Percentiles rank a stretch among this genome's conserved stretches.
phyloP scores from a whole-genome alignment of 139 green algal genomes.

The Chlamydomonas incerta region DNA sequence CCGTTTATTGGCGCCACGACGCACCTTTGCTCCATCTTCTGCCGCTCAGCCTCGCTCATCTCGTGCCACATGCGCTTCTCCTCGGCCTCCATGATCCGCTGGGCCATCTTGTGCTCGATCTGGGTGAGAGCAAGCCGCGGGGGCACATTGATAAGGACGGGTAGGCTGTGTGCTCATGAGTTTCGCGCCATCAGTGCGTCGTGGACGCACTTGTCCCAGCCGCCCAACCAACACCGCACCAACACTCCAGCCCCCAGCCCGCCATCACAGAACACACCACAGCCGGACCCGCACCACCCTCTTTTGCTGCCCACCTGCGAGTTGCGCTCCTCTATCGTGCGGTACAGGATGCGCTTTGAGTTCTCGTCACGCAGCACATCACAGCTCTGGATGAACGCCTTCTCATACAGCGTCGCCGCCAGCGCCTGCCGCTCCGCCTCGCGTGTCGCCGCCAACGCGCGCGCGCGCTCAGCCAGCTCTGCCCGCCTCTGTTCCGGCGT shows the following conservation, averaged over 20 bases:
- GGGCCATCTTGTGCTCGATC: constrained; percentile 67
- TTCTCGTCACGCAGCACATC: constrained; percentile 63
- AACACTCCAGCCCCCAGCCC: no score
- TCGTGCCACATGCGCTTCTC: constrained; percentile 68
- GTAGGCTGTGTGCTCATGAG: no score
- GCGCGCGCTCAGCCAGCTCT: constrained; percentile 58
- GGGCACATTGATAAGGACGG: neutral
- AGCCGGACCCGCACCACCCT: no score
- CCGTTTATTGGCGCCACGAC: neutral
- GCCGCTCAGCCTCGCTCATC: constrained; percentile 65
- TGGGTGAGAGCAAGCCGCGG: no score
- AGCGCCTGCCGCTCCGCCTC: constrained; percentile 64
- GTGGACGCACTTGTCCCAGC: neutral
- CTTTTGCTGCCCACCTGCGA: constrained; percentile 50
- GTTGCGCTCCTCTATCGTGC: constrained; percentile 64
- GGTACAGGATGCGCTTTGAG: constrained; percentile 62
- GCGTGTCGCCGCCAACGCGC: constrained; percentile 50
- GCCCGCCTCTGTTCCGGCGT: constrained; percentile 68
- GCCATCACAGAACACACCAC: no score
- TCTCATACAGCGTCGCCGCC: constrained; percentile 51
- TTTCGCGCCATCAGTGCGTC: no score
- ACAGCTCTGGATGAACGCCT: constrained; percentile 73
- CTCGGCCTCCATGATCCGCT: constrained; percentile 59
- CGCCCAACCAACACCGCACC: neutral
- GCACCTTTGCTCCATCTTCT: constrained; percentile 65